Evolutionary conservation across 1,284 basidiomycete species (phyloP).

Genomic region (Leccinum proximum): DNA sequence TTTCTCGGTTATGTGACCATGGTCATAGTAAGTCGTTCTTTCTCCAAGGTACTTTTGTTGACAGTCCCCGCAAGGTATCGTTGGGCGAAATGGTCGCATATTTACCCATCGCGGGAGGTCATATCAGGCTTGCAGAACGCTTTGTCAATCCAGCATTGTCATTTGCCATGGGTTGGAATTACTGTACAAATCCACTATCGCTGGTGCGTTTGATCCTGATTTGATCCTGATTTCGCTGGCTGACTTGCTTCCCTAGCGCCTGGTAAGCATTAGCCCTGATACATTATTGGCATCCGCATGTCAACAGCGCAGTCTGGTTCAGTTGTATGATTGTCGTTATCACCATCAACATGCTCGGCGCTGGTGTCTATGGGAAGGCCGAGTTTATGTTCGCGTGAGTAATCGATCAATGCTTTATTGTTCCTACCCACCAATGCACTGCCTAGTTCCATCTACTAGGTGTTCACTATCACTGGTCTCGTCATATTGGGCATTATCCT

Average conservation of each 20-base stretch:
- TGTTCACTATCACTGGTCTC: conserved; percentile 53
- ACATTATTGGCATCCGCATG: conserved; percentile 50
- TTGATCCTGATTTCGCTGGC: not conserved
- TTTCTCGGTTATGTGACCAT: conserved; percentile 60
- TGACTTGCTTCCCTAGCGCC: conserved; percentile 22
- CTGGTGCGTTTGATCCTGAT: conserved; percentile 35
- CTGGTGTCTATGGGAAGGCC: conserved; percentile 48
- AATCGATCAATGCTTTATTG: not conserved
- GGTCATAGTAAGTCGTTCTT: conserved; percentile 43
- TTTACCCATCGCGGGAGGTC: conserved; percentile 49
- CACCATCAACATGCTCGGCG: conserved; percentile 63
- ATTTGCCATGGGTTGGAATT: conserved; percentile 73
- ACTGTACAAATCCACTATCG: conserved; percentile 60
- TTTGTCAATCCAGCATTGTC: conserved; percentile 71
- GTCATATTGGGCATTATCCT: conserved; percentile 43
- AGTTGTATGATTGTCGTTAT: conserved; percentile 62
- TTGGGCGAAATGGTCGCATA: conserved; percentile 43
- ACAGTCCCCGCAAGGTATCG: conserved; percentile 26
- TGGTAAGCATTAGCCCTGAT: conserved; percentile 32
- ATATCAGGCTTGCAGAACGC: conserved; percentile 65
- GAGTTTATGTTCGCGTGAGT: conserved; percentile 52
- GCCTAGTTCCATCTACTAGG: conserved; percentile 53
- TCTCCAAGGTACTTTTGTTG: not conserved
- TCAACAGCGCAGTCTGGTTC: conserved; percentile 54
- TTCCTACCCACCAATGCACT: not conserved